Percentiles rank a stretch among this genome's conserved stretches.
These are phyloP conservation scores for Gaultheria prostrata DNA, from an alignment of 148 eudicot genomes.

Conservation along the genomic window DNA sequence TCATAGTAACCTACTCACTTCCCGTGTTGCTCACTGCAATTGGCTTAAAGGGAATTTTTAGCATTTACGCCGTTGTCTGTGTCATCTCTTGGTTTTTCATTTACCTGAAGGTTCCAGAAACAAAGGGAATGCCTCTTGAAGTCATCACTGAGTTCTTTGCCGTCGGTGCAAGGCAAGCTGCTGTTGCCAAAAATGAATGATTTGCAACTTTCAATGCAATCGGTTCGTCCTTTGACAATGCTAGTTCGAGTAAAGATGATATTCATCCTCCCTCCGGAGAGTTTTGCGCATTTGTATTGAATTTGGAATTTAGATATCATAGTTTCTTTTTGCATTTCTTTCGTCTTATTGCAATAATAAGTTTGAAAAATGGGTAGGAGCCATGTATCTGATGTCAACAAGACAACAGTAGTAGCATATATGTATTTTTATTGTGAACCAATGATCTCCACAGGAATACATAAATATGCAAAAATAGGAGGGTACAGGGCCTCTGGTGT, in stretches of 20 bases:
- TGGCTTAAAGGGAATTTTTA: conserved; percentile 65
- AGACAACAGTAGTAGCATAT: background rate
- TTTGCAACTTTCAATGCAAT: background rate
- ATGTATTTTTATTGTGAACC: background rate
- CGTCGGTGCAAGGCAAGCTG: conserved; percentile 52
- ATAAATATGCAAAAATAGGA: too few relatives aligned
- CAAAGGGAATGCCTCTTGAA: conserved; percentile 93
- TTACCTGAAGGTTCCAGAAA: conserved; percentile 81
- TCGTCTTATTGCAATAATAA: background rate
- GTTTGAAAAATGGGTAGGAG: background rate
- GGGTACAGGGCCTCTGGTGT: background rate
- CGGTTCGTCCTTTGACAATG: background rate
- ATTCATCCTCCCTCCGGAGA: background rate
- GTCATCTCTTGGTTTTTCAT: conserved; percentile 68
- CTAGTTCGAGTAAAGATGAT: background rate
- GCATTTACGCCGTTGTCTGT: conserved; percentile 66
- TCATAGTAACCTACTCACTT: conserved; percentile 73
- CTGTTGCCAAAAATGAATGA: conserved; percentile 30
- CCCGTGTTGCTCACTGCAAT: conserved; percentile 70
- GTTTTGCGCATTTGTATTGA: conserved; percentile 1
- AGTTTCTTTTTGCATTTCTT: background rate
- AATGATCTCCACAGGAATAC: background rate
- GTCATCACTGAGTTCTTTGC: conserved; percentile 88
- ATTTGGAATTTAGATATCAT: background rate
- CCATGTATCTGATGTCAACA: background rate